These are phyloP conservation scores for Fraxinus albicans DNA, from an alignment of 305 asterid species.

Conservation along the genomic window DNA sequence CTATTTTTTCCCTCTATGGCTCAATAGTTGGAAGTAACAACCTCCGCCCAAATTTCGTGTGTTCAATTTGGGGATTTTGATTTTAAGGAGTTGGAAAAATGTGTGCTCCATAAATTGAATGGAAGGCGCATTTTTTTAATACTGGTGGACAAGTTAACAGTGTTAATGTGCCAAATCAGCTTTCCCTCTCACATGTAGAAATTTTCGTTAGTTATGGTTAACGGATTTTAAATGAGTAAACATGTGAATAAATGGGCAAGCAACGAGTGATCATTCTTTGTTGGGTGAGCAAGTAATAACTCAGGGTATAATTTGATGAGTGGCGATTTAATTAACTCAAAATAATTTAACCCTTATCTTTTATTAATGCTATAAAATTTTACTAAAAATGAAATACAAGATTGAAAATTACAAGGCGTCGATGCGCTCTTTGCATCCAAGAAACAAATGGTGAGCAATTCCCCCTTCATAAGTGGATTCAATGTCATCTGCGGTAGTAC, in stretches of 20 bases:
- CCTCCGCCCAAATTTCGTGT: neutral
- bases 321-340: neutral
- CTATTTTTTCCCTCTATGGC: conserved; percentile 8
- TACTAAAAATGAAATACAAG: neutral
- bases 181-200: neutral
- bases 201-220: neutral
- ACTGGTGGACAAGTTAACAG: neutral
- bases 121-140: neutral
- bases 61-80: neutral
- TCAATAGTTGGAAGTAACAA: neutral
- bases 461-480: neutral
- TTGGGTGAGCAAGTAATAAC: neutral
- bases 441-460: neutral
- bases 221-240: neutral
- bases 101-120: neutral
- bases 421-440: neutral
- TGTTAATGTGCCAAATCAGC: neutral
- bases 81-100: neutral
- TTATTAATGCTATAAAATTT: neutral
- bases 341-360: neutral
- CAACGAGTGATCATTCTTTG: neutral
- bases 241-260: neutral
- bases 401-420: neutral
- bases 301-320: neutral
- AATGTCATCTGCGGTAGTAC: neutral